phyloP scores from a whole-genome alignment of 352 stramenopile species.

The Saprolegnia parasitica region DNA sequence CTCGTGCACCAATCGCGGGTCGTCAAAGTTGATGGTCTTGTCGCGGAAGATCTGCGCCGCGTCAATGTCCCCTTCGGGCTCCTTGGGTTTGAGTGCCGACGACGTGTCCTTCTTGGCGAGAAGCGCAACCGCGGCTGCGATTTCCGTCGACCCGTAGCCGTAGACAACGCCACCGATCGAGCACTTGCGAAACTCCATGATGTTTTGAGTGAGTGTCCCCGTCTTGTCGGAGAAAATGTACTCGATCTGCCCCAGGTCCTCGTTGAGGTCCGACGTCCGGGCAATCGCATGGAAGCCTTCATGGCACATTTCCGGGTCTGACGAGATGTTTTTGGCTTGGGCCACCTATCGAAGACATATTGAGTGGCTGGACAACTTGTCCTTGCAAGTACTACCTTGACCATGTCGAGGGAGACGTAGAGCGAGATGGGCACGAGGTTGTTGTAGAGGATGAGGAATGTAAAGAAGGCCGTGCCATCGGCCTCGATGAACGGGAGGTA shows the following conservation, averaged over 20 bases:
- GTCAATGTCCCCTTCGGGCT: slow-evolving; percentile 10
- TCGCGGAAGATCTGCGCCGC: slow-evolving; percentile 51
- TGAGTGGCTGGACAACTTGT: slow-evolving; percentile 84
- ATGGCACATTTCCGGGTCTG: slow-evolving; percentile 91
- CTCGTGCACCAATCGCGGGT: slow-evolving; percentile 60
- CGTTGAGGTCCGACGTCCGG: slow-evolving; percentile 89
- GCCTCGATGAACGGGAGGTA: slow-evolving; percentile 46
- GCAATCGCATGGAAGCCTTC: slow-evolving; percentile 90
- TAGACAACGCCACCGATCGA: slow-evolving; percentile 92
- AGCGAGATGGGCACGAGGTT: slow-evolving; percentile 94
- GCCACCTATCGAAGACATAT: slow-evolving; percentile 82
- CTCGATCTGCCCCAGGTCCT: slow-evolving; percentile 91
- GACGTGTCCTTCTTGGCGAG: slow-evolving; percentile 42
- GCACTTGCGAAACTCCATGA: slow-evolving; percentile 97
- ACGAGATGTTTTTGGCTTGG: slow-evolving; percentile 88
- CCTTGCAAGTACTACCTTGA: slow-evolving; percentile 84
- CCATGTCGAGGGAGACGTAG: slow-evolving; percentile 92
- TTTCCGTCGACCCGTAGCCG: slow-evolving; percentile 81
- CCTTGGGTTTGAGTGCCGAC: slow-evolving; percentile 39
- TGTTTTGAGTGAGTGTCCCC: slow-evolving; percentile 93
- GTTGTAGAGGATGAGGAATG: slow-evolving; percentile 91
- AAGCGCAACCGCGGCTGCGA: slow-evolving; percentile 43
- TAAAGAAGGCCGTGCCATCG: slow-evolving; percentile 84
- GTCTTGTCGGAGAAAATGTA: slow-evolving; percentile 95
- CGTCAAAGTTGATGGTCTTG: slow-evolving; percentile 84